Evolutionary conservation across 148 eudicot species (phyloP).

Genomic region (Arctostaphylos glauca): DNA sequence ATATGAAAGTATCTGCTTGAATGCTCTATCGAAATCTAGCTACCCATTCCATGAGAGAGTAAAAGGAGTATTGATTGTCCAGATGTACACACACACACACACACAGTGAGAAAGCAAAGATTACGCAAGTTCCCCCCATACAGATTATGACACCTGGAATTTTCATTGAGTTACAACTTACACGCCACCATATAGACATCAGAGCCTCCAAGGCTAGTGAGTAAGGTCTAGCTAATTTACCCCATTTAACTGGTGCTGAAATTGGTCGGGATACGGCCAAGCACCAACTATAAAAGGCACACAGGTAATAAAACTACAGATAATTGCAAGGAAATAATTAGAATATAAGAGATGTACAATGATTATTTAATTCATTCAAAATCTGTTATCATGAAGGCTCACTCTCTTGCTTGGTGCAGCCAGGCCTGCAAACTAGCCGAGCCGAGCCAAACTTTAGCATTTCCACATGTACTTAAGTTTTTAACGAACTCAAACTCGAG

Average conservation of each 20-base stretch:
- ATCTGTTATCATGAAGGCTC: not conserved
- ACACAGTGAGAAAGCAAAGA: not conserved
- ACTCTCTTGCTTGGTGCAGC: not conserved
- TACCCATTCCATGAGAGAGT: not conserved
- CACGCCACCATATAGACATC: not conserved
- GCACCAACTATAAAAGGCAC: not conserved
- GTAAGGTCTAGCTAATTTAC: not conserved
- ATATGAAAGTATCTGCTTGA: not conserved
- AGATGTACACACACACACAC: not conserved
- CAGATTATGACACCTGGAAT: not conserved
- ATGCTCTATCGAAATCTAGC: not conserved
- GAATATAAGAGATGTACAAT: not conserved
- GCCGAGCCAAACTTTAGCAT: no score
- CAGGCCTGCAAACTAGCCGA: no score
- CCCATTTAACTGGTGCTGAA: not conserved
- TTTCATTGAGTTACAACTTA: not conserved
- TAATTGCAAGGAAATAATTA: not conserved
- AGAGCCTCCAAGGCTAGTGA: not conserved
- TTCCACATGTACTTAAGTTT: no score
- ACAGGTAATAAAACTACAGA: not conserved
- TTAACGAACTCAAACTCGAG: no score
- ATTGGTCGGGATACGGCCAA: not conserved
- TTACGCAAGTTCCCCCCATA: not conserved
- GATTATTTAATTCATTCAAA: not conserved
- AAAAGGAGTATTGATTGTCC: not conserved